Percentiles rank a stretch among this genome's conserved stretches.
These are phyloP conservation scores for Handroanthus guayacan DNA, from an alignment of 257 asterid species.

Conservation along the genomic window DNA sequence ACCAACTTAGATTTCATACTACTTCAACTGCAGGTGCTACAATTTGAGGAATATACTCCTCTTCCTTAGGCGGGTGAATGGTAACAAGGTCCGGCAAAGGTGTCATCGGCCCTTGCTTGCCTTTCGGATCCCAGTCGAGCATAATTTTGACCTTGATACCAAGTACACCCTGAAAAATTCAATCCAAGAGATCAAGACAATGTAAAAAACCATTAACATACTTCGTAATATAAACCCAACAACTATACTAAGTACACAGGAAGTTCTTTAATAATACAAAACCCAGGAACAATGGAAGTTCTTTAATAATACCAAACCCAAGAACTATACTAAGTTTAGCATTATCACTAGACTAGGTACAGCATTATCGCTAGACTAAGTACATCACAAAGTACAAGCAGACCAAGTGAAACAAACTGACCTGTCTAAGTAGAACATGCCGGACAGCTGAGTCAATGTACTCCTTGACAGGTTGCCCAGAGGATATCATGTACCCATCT, in stretches of 20 bases:
- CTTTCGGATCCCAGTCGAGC: conserved; percentile 54
- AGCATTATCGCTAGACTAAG: no score
- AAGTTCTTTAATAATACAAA: no score
- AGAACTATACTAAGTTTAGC: no score
- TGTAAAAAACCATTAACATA: neutral
- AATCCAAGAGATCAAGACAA: neutral
- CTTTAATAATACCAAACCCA: no score
- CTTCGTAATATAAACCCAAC: neutral
- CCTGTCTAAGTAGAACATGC: conserved; percentile 53
- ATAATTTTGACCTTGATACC: conserved; percentile 50
- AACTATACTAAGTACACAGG: neutral
- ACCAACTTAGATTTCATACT: conserved; percentile 22
- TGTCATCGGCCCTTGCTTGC: conserved; percentile 42
- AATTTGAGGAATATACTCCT: conserved; percentile 36
- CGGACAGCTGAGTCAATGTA: conserved; percentile 50
- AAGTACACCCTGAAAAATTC: conserved; percentile 42
- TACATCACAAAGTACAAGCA: neutral
- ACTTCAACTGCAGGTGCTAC: conserved; percentile 42
- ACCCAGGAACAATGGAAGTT: no score
- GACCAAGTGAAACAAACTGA: neutral
- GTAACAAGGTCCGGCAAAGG: conserved; percentile 49
- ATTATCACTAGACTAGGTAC: neutral
- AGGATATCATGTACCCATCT: conserved; percentile 54
- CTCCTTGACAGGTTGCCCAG: conserved; percentile 51
- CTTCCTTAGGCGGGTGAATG: conserved; percentile 47